A percentile compares a stretch with the other conserved stretches of the same genome.
Conservation (phyloP, 306 rosid species). For the Sicyos baderoa region DNA sequence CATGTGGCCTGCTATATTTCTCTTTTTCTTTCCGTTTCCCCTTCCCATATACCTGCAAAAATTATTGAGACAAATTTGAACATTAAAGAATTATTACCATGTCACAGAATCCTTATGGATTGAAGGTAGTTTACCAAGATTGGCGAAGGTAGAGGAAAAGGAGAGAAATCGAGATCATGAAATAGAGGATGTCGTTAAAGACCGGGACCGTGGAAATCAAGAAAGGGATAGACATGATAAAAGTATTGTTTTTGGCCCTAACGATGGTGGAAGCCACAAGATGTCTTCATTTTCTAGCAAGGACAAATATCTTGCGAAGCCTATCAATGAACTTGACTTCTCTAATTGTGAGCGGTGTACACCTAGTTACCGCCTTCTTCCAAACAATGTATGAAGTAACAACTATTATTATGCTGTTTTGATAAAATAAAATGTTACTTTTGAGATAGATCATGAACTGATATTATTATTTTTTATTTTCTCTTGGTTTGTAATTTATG, state of each 20-base stretch:
- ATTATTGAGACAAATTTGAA: background rate
- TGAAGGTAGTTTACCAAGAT: conserved; percentile 57
- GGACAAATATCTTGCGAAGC: conserved; percentile 76
- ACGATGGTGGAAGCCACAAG: conserved; percentile 17
- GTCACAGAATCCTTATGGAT: conserved; percentile 59
- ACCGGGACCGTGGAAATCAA: conserved; percentile 61
- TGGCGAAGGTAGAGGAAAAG: conserved; percentile 67
- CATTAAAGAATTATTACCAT: conserved; percentile 1
- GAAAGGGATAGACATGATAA: conserved; percentile 57
- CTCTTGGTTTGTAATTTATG: background rate
- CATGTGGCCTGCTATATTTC: background rate
- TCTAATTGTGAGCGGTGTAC: conserved; percentile 77
- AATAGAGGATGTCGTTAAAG: conserved; percentile 43
- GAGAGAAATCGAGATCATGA: conserved; percentile 70
- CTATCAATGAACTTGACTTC: conserved; percentile 97
- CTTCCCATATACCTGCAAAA: background rate
- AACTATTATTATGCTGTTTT: background rate
- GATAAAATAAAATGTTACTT: no score
- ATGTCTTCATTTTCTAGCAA: conserved; percentile 25
- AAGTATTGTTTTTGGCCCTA: conserved; percentile 1
- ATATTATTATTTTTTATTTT: background rate
- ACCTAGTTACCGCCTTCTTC: conserved; percentile 92
- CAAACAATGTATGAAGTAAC: conserved; percentile 51
- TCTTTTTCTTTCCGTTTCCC: background rate
- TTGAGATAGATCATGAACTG: conserved; percentile 3